phyloP scores from a whole-genome alignment of 2,329 filamentous ascomycete genomes.

The Clonostachys rosea region DNA sequence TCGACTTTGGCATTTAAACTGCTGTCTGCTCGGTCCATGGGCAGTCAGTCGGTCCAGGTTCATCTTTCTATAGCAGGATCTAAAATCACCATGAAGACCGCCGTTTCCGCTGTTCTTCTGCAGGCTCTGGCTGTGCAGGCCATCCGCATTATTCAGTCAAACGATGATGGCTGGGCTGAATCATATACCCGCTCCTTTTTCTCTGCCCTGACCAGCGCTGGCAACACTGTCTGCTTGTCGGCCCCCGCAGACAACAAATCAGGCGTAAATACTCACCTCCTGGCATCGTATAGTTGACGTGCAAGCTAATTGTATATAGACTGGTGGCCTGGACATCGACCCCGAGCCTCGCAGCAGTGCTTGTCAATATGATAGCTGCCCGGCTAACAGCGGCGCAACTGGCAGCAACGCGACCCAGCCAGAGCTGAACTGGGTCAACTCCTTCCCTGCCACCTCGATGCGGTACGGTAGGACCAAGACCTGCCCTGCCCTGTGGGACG shows the following conservation, averaged over 20 bases:
- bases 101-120: slow-evolving; percentile 11
- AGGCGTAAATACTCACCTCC: slow-evolving; percentile 40
- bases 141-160: slow-evolving; percentile 57
- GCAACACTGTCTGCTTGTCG: slow-evolving; percentile 59
- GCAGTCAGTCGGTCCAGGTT: no score
- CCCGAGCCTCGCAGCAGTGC: slow-evolving; percentile 40
- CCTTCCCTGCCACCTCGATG: slow-evolving; percentile 61
- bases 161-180: slow-evolving; percentile 74
- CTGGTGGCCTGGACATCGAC: slow-evolving; percentile 34
- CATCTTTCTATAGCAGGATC: no score
- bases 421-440: slow-evolving; percentile 68
- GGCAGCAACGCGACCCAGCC: slow-evolving; percentile 53
- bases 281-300: neutral
- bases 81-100: slow-evolving; percentile 13
- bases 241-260: slow-evolving; percentile 64
- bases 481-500: slow-evolving; percentile 46
- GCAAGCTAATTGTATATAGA: neutral
- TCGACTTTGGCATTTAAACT: no score
- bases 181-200: slow-evolving; percentile 59
- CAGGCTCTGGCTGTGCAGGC: slow-evolving; percentile 18
- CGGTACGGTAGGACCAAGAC: slow-evolving; percentile 56
- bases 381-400: slow-evolving; percentile 46
- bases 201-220: slow-evolving; percentile 45
- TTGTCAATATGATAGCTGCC: slow-evolving; percentile 61
- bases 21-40: no score